Base-by-base conservation (phyloP, 768 basidiomycete genomes). In the Tephrocybe sp. region DNA sequence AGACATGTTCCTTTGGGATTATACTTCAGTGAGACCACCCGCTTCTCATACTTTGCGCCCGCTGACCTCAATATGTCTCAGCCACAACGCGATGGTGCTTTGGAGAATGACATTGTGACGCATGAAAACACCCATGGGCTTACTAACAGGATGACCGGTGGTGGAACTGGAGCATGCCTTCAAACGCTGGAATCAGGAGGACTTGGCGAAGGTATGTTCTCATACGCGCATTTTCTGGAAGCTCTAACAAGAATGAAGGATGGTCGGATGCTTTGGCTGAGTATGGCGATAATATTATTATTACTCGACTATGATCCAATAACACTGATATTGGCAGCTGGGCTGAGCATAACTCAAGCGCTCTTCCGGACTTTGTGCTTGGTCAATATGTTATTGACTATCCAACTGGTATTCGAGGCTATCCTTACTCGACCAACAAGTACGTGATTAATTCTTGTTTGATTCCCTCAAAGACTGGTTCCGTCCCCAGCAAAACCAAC, bases 101-200 rank as follows among this genome's bases (percentile, higher is more conserved):
- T 86, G 21, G 82, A 84, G 57, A 82, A 82, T 57, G 83, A 84
- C 57, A 79, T 75, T 48, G 62, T 76, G n/a, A 62, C 66, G 12
- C 75, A 76, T 46, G 75, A 87, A 62, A 78, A 73, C 46, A 76
- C 74, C 15, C 79, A 77, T 57, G 77, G 77, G 6, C 64, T 78
- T 48, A 77, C 75, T 16, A 77, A 72, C 61, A 60, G 74, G 23
- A 67, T 82, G 69, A 79, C 78, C 21, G 80, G 80, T 27, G 79
- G 80, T 40, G 79, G 74, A 24, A 79, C 76, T 29, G 78, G 76
- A 42, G 74, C 79, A 30, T 86, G 84, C 67, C 70, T 86, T 51
- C 79, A 81, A 53, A 79, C 74, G 10, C 70, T 72, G n/a, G 84
- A 86, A 60, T 72, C 82, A 27, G 82, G 82, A 30, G 83, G 84